Evolutionary conservation across 352 stramenopile genomes (phyloP).

Genomic region (Pythium angustatum): DNA sequence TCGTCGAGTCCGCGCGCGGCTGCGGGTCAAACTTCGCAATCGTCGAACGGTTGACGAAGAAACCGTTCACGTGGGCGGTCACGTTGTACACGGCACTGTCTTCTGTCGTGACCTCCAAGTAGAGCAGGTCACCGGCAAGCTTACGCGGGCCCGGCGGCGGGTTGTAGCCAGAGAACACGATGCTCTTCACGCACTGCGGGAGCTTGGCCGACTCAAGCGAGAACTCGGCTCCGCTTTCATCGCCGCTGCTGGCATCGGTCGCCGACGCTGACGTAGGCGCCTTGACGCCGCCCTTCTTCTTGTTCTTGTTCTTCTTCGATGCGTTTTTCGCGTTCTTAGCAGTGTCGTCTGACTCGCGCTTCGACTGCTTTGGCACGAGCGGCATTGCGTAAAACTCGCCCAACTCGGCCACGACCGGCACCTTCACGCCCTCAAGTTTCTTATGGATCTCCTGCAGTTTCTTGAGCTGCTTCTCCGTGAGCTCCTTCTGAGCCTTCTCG

Average conservation of each 20-base stretch:
- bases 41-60: conserved; percentile 93
- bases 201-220: conserved; percentile 54
- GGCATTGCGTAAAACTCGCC: conserved; percentile 65
- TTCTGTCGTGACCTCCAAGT: conserved; percentile 87
- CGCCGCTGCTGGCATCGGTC: conserved; percentile 23
- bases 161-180: conserved; percentile 95
- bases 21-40: conserved; percentile 78
- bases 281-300: conserved; percentile 34
- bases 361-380: conserved; percentile 14
- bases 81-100: conserved; percentile 81
- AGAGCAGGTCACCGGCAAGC: conserved; percentile 92
- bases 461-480: conserved; percentile 81
- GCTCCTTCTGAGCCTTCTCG: conserved; percentile 70
- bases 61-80: conserved; percentile 91
- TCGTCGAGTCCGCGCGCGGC: conserved; percentile 43
- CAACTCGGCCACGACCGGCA: conserved; percentile 65
- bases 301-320: conserved; percentile 27
- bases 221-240: conserved; percentile 33
- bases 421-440: conserved; percentile 73
- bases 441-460: conserved; percentile 80
- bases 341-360: conserved; percentile 28
- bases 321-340: conserved; percentile 38
- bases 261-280: conserved; percentile 2
- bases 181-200: conserved; percentile 87
- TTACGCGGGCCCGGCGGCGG: conserved; percentile 91